Conservation (phyloP, 176 grass and related monocot species). For the Oryza brachyantha region DNA sequence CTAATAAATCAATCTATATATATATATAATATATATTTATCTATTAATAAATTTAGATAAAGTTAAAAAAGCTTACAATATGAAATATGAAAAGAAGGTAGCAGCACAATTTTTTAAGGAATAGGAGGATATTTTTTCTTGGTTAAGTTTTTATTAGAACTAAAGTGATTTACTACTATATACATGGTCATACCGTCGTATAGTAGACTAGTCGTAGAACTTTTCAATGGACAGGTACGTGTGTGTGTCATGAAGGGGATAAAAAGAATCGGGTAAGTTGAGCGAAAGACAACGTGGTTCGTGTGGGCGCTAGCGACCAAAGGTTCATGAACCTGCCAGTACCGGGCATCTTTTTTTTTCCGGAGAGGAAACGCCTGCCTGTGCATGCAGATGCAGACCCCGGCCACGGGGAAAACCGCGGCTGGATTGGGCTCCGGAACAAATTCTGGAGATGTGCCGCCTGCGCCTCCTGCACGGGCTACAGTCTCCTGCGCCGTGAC, state of each 20-base stretch:
- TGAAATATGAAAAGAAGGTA: too few relatives aligned
- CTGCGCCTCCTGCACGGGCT: neutral
- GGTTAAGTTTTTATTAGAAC: too few relatives aligned
- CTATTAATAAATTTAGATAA: too few relatives aligned
- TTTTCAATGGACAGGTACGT: neutral
- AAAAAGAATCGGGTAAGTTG: slow-evolving; percentile 18
- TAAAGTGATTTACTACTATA: neutral
- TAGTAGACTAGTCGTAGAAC: neutral
- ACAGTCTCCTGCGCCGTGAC: neutral
- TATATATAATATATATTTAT: too few relatives aligned
- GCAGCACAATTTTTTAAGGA: too few relatives aligned
- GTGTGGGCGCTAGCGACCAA: neutral
- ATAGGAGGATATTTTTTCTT: too few relatives aligned
- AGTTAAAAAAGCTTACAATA: too few relatives aligned
- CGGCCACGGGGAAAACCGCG: neutral
- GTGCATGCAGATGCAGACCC: neutral
- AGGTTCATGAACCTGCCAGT: slow-evolving; percentile 26
- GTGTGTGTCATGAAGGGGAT: neutral
- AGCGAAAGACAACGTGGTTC: neutral
- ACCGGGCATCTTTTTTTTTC: slow-evolving; percentile 2
- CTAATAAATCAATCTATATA: too few relatives aligned
- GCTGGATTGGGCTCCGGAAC: neutral
- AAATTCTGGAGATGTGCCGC: neutral
- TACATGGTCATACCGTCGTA: too few relatives aligned
- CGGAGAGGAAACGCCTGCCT: neutral